phyloP scores from a whole-genome alignment of 306 rosid species.

The Begonia loranthoides region DNA sequence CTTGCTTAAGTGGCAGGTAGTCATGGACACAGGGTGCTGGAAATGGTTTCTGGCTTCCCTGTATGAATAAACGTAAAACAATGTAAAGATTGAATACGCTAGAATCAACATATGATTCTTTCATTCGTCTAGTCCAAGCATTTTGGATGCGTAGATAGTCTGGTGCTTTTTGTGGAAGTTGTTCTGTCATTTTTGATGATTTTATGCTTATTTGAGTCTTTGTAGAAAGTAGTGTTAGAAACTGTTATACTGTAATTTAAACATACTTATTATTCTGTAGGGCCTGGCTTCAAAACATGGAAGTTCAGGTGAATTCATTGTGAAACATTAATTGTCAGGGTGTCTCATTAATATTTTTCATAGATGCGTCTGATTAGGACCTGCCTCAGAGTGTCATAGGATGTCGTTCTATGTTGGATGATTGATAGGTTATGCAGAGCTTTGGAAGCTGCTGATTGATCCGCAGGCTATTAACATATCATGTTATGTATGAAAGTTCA shows the following conservation, averaged over 20 bases:
- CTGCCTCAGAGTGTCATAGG: neutral
- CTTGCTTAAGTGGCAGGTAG: conserved; percentile 47
- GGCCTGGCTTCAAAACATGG: conserved; percentile 1
- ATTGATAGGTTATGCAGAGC: too few relatives aligned
- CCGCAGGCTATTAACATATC: too few relatives aligned
- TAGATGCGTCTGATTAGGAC: neutral
- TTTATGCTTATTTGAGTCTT: too few relatives aligned
- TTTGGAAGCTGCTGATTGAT: too few relatives aligned
- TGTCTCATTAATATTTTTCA: neutral
- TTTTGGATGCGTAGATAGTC: conserved; percentile 47
- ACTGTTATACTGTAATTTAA: conserved; percentile 22
- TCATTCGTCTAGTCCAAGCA: conserved; percentile 47
- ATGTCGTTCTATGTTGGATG: too few relatives aligned
- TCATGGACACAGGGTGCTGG: conserved; percentile 57
- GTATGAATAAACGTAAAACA: conserved; percentile 34
- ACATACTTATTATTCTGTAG: neutral
- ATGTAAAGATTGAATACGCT: conserved; percentile 21
- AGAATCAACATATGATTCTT: conserved; percentile 95
- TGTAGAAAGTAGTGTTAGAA: too few relatives aligned
- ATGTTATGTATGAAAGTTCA: too few relatives aligned
- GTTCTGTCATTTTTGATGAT: conserved; percentile 29
- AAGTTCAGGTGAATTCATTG: neutral
- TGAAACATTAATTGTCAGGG: neutral
- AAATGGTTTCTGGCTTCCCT: conserved; percentile 54
- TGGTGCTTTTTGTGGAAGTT: conserved; percentile 40